Percentiles rank a stretch among this genome's conserved stretches.
Evolutionary conservation across 768 basidiomycete species (phyloP).

Genomic region (Lactarius evosmus): DNA sequence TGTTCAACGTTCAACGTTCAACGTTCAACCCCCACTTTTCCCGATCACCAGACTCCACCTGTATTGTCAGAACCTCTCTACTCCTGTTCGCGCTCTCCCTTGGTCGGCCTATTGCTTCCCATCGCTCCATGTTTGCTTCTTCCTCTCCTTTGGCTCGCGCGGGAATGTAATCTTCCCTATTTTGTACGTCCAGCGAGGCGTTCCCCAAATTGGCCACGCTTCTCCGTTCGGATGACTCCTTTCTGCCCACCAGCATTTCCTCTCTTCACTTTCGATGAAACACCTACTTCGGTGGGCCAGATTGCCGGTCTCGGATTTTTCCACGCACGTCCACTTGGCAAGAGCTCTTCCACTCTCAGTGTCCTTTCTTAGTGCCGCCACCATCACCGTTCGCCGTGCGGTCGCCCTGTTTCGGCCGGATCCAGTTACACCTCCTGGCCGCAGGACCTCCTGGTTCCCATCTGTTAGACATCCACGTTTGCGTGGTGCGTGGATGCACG

Average conservation of each 20-base stretch:
- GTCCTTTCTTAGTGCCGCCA: slow-evolving; percentile 21
- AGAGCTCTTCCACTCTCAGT: not conserved
- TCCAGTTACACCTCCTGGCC: slow-evolving; percentile 4
- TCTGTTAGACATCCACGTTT: not conserved
- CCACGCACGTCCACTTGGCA: slow-evolving; percentile 1
- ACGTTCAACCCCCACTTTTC: not conserved
- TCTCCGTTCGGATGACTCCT: slow-evolving; percentile 26
- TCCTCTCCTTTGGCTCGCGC: not conserved
- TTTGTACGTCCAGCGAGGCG: slow-evolving; percentile 5
- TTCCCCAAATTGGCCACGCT: slow-evolving; percentile 8
- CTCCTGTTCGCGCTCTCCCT: not conserved
- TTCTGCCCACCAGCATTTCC: slow-evolving; percentile 27
- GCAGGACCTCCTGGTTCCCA: not conserved
- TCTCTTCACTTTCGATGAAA: slow-evolving; percentile 9
- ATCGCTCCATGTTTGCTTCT: not conserved
- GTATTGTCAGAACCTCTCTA: not conserved
- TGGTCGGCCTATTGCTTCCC: not conserved
- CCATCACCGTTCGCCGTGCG: slow-evolving; percentile 18
- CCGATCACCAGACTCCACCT: not conserved
- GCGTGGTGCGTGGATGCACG: not conserved
- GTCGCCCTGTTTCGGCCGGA: slow-evolving; percentile 8
- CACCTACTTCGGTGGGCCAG: slow-evolving; percentile 7
- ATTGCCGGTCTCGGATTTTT: slow-evolving; percentile 2
- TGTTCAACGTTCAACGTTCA: no score
- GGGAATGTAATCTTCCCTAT: slow-evolving; percentile 18